These are phyloP conservation scores for Kwoniella mangroviensis DNA, from an alignment of 768 basidiomycete genomes.

Conservation along the genomic window DNA sequence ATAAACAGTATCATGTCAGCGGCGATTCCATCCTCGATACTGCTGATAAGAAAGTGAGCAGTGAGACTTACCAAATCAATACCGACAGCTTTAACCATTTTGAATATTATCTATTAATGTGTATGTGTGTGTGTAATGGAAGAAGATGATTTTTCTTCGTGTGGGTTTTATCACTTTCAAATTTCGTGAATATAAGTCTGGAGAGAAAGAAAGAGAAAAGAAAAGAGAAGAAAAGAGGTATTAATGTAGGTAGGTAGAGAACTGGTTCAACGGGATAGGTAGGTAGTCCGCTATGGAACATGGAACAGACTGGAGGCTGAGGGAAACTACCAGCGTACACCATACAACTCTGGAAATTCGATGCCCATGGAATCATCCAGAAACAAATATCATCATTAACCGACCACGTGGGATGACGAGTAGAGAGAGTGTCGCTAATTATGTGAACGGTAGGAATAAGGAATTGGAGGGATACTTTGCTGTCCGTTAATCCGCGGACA, in stretches of 20 bases:
- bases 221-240: neutral
- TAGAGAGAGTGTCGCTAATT: neutral
- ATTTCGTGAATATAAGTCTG: slow-evolving; percentile 14
- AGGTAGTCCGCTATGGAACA: neutral
- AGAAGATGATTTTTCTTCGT: slow-evolving; percentile 9
- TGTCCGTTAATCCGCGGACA: slow-evolving; percentile 1
- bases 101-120: slow-evolving; percentile 15
- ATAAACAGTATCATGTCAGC: slow-evolving; percentile 8
- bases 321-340: slow-evolving; percentile 19
- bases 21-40: slow-evolving; percentile 8
- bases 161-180: slow-evolving; percentile 6
- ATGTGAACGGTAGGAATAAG: neutral
- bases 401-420: slow-evolving; percentile 8
- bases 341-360: slow-evolving; percentile 12
- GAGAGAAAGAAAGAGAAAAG: slow-evolving; percentile 13
- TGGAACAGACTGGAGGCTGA: slow-evolving; percentile 11
- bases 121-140: slow-evolving; percentile 7
- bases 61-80: slow-evolving; percentile 56
- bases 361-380: slow-evolving; percentile 25
- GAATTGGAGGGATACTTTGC: neutral
- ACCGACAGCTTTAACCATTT: slow-evolving; percentile 57
- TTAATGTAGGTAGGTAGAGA: slow-evolving; percentile 19
- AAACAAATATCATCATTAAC: slow-evolving; percentile 6
- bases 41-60: neutral
- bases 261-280: slow-evolving; percentile 9